phyloP scores from a whole-genome alignment of 2,329 filamentous ascomycete genomes.

The Colletotrichum coccodes region DNA sequence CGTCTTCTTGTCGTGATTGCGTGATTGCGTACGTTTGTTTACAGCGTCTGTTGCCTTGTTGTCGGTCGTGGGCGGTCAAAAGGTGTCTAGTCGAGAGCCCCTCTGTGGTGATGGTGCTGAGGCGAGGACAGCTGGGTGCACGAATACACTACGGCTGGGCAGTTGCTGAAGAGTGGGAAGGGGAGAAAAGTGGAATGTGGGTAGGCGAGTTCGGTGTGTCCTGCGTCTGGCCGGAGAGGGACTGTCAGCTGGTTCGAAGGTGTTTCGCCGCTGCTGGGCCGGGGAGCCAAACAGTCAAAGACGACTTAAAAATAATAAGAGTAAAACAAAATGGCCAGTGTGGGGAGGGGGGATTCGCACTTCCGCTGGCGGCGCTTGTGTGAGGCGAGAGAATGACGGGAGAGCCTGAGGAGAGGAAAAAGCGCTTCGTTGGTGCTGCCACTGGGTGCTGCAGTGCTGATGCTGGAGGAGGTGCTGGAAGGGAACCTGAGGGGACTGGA shows the following conservation, averaged over 20 bases:
- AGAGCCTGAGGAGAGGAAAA: neutral
- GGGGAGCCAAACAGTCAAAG: neutral
- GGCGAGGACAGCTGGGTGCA: constrained; percentile 31
- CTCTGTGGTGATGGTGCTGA: constrained; percentile 14
- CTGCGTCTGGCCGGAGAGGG: constrained; percentile 10
- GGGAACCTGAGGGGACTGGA: constrained; percentile 4
- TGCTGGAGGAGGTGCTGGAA: neutral
- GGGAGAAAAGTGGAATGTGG: constrained; percentile 31
- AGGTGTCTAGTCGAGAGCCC: neutral
- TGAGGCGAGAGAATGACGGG: neutral
- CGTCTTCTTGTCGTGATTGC: neutral
- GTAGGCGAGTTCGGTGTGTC: constrained; percentile 13
- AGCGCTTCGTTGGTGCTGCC: neutral
- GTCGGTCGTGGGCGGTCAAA: constrained; percentile 10
- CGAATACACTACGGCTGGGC: constrained; percentile 23
- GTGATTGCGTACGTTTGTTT: neutral
- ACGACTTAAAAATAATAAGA: neutral
- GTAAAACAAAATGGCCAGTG: neutral
- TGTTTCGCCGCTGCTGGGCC: constrained; percentile 17
- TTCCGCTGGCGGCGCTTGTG: constrained; percentile 12
- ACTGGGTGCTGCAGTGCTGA: neutral
- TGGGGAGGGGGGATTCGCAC: constrained; percentile 10
- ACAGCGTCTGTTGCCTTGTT: constrained; percentile 17
- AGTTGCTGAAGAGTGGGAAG: constrained; percentile 36
- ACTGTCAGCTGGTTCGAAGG: constrained; percentile 23